Conservation (phyloP, 1,284 basidiomycete genomes). For the Cryptococcus hybrid region DNA sequence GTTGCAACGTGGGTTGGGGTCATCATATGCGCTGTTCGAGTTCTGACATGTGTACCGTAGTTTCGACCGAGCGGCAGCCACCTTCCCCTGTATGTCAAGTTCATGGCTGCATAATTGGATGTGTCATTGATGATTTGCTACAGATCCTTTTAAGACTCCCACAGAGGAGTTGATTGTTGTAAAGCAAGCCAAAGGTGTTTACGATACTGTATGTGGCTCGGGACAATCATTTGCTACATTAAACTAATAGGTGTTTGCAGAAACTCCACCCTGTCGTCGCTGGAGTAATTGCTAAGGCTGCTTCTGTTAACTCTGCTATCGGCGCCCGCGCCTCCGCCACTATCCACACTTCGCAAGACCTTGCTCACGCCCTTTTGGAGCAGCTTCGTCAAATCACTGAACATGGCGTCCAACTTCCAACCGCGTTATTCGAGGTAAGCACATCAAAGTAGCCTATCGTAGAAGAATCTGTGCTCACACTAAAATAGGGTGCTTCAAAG, state of each 20-base stretch:
- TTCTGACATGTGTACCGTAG: conserved; percentile 7
- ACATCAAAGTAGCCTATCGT: neutral
- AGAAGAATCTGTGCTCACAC: neutral
- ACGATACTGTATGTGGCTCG: conserved; percentile 37
- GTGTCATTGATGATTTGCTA: conserved; percentile 11
- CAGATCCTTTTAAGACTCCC: conserved; percentile 50
- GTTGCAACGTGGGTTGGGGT: conserved; percentile 41
- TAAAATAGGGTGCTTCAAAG: conserved; percentile 36
- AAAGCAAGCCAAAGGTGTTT: conserved; percentile 49
- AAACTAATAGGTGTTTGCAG: conserved; percentile 13
- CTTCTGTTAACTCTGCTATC: conserved; percentile 43
- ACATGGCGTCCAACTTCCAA: conserved; percentile 44
- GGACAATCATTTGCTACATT: neutral
- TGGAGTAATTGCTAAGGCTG: conserved; percentile 41
- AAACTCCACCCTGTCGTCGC: conserved; percentile 39
- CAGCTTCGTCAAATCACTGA: conserved; percentile 43
- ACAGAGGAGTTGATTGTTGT: conserved; percentile 47
- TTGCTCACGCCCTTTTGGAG: conserved; percentile 39
- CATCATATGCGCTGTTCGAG: neutral
- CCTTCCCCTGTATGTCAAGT: conserved; percentile 44
- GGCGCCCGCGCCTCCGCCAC: conserved; percentile 39
- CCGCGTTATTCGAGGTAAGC: conserved; percentile 37
- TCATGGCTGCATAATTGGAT: neutral
- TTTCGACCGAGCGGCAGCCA: conserved; percentile 47
- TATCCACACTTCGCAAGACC: conserved; percentile 36